Conservation (phyloP, 257 asterid species). For the Verbena officinalis region DNA sequence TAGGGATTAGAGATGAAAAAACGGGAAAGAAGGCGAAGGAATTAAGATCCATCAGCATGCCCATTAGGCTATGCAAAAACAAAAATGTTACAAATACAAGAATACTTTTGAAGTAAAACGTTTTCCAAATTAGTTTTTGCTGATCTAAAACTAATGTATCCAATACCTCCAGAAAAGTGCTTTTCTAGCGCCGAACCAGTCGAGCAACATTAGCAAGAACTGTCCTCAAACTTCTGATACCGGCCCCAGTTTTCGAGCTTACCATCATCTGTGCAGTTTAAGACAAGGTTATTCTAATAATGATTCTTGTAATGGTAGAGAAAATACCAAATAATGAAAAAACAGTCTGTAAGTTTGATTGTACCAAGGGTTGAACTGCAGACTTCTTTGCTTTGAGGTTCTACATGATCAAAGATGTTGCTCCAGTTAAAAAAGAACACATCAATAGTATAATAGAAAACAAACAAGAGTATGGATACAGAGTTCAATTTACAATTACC, state of each 20-base stretch:
- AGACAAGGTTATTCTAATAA: not conserved
- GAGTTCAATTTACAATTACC: slow-evolving; percentile 42
- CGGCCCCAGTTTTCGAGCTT: slow-evolving; percentile 96
- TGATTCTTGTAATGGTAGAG: slow-evolving; percentile 13
- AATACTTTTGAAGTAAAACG: slow-evolving; percentile 7
- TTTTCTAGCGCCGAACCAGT: slow-evolving; percentile 52
- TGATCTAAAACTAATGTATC: slow-evolving; percentile 18
- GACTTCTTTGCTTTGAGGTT: slow-evolving; percentile 79
- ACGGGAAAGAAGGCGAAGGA: too few species aligned
- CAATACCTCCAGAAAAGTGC: slow-evolving; percentile 29
- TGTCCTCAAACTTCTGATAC: slow-evolving; percentile 85
- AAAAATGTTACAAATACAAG: not conserved
- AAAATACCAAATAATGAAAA: slow-evolving; percentile 10
- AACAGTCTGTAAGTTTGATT: slow-evolving; percentile 8
- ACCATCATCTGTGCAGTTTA: slow-evolving; percentile 84
- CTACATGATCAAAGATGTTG: slow-evolving; percentile 51
- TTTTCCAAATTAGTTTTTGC: not conserved
- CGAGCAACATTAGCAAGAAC: slow-evolving; percentile 82
- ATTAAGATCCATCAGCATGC: not conserved
- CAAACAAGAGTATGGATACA: not conserved
- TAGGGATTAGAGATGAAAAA: too few species aligned
- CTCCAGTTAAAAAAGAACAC: not conserved
- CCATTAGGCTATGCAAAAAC: not conserved
- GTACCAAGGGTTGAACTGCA: slow-evolving; percentile 90
- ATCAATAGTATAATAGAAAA: slow-evolving; percentile 4